phyloP scores from a whole-genome alignment of 169 alveolate species.

The Eimeria sp. region DNA sequence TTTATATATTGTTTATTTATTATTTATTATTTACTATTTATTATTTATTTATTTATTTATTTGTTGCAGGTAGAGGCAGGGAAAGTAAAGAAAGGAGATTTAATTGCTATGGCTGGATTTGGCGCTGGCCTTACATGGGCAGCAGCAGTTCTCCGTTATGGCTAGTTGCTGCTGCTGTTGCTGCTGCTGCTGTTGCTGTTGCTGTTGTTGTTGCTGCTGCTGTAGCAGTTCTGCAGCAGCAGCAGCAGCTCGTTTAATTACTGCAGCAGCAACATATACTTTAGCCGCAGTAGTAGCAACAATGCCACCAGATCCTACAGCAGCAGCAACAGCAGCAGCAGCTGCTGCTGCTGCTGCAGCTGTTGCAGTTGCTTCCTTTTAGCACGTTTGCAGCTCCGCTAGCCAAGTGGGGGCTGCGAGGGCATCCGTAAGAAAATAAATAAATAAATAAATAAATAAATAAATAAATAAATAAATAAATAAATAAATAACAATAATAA shows the following conservation, averaged over 20 bases:
- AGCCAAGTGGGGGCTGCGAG: neutral
- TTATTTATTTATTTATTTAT: neutral
- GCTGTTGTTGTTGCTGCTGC: constrained; percentile 20
- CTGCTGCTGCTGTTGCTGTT: neutral
- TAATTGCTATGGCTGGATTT: constrained; percentile 88
- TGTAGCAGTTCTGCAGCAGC: constrained; percentile 23
- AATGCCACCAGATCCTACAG: neutral
- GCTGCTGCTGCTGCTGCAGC: constrained; percentile 39
- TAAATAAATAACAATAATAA: neutral
- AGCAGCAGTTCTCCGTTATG: constrained; percentile 86
- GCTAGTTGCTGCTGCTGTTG: constrained; percentile 14
- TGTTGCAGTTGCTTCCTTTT: neutral
- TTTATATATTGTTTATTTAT: neutral
- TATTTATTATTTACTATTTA: neutral
- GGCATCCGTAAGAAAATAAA: neutral
- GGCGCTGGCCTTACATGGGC: constrained; percentile 90
- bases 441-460: too few species aligned
- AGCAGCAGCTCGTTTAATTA: neutral
- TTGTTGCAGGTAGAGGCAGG: constrained; percentile 83
- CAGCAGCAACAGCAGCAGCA: neutral
- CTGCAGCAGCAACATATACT: neutral
- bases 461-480: too few species aligned
- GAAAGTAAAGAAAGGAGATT: constrained; percentile 85
- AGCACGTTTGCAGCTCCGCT: neutral
- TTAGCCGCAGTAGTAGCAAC: neutral